A percentile compares a stretch with the other conserved stretches of the same genome.
These are phyloP conservation scores for Penicillium sp. DNA, from an alignment of 2,329 filamentous ascomycete species.

Conservation along the genomic window DNA sequence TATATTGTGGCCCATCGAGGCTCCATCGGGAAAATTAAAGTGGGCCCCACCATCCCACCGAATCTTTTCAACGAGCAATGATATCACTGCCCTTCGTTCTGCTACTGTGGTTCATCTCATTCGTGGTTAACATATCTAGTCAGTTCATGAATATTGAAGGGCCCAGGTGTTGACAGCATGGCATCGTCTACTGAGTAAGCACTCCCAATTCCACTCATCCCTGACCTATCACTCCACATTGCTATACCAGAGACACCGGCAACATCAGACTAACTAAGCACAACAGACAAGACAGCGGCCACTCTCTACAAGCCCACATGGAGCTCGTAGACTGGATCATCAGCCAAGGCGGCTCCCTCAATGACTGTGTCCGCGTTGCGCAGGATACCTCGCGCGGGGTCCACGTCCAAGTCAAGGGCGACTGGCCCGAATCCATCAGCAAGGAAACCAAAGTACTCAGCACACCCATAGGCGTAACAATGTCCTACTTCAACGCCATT, in stretches of 20 bases:
- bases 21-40: conserved; percentile 24
- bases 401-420: conserved; percentile 43
- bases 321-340: conserved; percentile 43
- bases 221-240: not conserved
- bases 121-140: not conserved
- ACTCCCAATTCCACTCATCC: not conserved
- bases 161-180: conserved; percentile 11
- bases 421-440: conserved; percentile 32
- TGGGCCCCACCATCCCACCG: conserved; percentile 33
- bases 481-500: conserved; percentile 48
- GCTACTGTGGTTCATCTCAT: not conserved
- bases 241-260: not conserved
- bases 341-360: conserved; percentile 40
- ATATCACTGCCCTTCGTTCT: conserved; percentile 15
- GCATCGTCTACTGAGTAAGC: conserved; percentile 42
- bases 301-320: conserved; percentile 35
- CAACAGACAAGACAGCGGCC: conserved; percentile 12
- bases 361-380: conserved; percentile 42
- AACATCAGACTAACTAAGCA: not conserved
- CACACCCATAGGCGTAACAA: conserved; percentile 42
- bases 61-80: conserved; percentile 29
- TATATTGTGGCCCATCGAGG: not conserved
- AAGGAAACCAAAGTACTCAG: conserved; percentile 44
- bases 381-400: conserved; percentile 44
- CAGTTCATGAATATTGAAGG: no score